Evolutionary conservation across 129 eudicot species (phyloP), one percentile per base, ranked within the genome.

Genomic region (Oenanthe sinensis): DNA sequence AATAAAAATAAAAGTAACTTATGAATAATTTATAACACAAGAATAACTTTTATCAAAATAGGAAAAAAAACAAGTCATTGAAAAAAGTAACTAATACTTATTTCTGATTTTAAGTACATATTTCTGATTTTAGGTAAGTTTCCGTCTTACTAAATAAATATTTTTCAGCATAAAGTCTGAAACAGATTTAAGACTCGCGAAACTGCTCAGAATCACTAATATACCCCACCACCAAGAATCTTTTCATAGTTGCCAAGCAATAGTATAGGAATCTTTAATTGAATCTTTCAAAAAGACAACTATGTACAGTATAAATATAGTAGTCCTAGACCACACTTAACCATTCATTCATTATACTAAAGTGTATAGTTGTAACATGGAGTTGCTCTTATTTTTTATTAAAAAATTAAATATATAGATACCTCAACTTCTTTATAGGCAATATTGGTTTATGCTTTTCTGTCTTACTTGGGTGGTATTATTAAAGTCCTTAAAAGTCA

Each of bases 211-310:
- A n/a, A n/a, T n/a, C 75, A 20, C n/a, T 37, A 39, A 8, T 7
- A 70, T 4, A 39, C 45, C 75, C 75, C 26, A 36, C 75, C 45
- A 70, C 75, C 45, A 70, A 70, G 75, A 70, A 70, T 70, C 45
- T 70, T 70, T 70, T 70, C 68, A 67, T 30, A 30, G 43, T 67
- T 33, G 72, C 72, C 72, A 5, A 67, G 42, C 71, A 65, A 26
- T 30, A 67, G 42, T 67, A 4, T 0, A 67, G 42, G 72, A 67
- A 67, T 67, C 72, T 67, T 67, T 30, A 67, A 67, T 30, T 67
- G 72, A 67, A 67, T 67, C 72, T 67, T 15, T 67, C 72, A 33
- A 26, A 67, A 67, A 67, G 72, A 15, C 71, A 65, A 65, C 40
- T 3, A 26, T 2, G n/a, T 1, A 58, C 2, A 33, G n/a, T 1